A percentile compares a stretch with the other conserved stretches of the same genome.
These are phyloP conservation scores for Rhodotorula babjevae DNA, from an alignment of 768 basidiomycete species.

Conservation along the genomic window DNA sequence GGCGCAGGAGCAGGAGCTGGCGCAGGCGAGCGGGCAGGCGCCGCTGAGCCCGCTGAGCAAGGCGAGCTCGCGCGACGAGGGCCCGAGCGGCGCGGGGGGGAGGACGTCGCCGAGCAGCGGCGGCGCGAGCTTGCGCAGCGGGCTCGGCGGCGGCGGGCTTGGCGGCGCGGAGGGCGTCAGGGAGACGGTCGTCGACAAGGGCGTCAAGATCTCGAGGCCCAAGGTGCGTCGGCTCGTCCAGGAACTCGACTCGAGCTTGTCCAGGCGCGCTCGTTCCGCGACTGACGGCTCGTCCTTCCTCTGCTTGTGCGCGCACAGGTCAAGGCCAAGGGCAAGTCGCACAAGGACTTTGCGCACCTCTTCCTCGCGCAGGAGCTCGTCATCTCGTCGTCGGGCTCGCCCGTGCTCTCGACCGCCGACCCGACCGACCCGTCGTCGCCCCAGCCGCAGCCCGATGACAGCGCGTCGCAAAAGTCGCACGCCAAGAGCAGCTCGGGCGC, in stretches of 20 bases:
- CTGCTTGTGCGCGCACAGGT: background rate
- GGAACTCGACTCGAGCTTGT: background rate
- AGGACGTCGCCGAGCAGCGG: background rate
- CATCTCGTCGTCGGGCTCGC: constrained; percentile 14
- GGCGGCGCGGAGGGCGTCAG: background rate
- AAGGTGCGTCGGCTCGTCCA: background rate
- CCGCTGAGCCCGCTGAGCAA: too few relatives aligned
- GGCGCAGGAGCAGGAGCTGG: background rate
- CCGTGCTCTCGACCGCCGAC: background rate
- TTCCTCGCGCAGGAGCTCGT: constrained; percentile 44
- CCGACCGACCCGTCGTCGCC: background rate
- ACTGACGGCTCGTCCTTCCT: too few relatives aligned
- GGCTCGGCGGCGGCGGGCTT: background rate
- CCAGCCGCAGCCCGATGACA: background rate
- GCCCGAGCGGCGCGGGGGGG: too few relatives aligned
- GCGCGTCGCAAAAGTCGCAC: background rate
- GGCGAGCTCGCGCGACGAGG: too few relatives aligned
- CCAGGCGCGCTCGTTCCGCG: background rate
- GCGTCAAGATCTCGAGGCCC: too few relatives aligned
- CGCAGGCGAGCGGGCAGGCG: too few relatives aligned
- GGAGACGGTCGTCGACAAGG: background rate
- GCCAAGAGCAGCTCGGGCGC: background rate
- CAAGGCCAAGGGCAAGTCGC: constrained; percentile 30
- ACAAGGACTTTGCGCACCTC: constrained; percentile 37
- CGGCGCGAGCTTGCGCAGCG: background rate